Conservation (phyloP, 495 filamentous ascomycete species). For the Geoglossum glabrum region DNA sequence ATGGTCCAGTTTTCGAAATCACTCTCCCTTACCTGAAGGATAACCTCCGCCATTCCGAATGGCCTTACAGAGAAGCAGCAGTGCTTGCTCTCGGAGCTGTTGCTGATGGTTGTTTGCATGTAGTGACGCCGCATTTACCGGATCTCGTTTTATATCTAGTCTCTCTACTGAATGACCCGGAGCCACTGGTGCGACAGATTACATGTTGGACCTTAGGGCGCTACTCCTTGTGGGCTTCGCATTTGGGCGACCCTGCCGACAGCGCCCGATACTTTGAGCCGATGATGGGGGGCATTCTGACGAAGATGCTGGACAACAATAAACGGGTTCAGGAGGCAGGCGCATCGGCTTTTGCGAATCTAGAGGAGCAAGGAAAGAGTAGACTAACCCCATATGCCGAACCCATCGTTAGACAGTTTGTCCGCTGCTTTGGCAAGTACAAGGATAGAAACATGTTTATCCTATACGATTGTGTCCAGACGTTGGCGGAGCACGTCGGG, state of each 20-base stretch:
- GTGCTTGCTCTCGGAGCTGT: slow-evolving; percentile 91
- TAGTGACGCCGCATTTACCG: slow-evolving; percentile 76
- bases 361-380: slow-evolving; percentile 81
- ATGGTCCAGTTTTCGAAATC: slow-evolving; percentile 67
- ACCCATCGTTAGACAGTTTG: slow-evolving; percentile 83
- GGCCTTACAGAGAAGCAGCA: slow-evolving; percentile 84
- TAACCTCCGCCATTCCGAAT: slow-evolving; percentile 72
- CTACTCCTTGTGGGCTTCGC: slow-evolving; percentile 84
- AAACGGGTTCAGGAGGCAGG: slow-evolving; percentile 96
- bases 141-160: slow-evolving; percentile 83
- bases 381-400: slow-evolving; percentile 65
- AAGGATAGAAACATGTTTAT: slow-evolving; percentile 99
- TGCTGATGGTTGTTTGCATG: slow-evolving; percentile 82
- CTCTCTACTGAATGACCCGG: slow-evolving; percentile 59
- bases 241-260: slow-evolving; percentile 41
- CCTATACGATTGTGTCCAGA: slow-evolving; percentile 97
- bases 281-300: slow-evolving; percentile 92
- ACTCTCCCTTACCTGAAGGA: slow-evolving; percentile 84
- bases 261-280: slow-evolving; percentile 71
- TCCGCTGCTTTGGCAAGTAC: slow-evolving; percentile 78
- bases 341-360: slow-evolving; percentile 85
- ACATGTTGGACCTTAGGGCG: slow-evolving; percentile 94
- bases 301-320: slow-evolving; percentile 86
- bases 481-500: slow-evolving; percentile 79
- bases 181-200: slow-evolving; percentile 90